These are phyloP conservation scores for Miscanthus lutarioriparius DNA, from an alignment of 176 grass and related monocot genomes.

Conservation along the genomic window DNA sequence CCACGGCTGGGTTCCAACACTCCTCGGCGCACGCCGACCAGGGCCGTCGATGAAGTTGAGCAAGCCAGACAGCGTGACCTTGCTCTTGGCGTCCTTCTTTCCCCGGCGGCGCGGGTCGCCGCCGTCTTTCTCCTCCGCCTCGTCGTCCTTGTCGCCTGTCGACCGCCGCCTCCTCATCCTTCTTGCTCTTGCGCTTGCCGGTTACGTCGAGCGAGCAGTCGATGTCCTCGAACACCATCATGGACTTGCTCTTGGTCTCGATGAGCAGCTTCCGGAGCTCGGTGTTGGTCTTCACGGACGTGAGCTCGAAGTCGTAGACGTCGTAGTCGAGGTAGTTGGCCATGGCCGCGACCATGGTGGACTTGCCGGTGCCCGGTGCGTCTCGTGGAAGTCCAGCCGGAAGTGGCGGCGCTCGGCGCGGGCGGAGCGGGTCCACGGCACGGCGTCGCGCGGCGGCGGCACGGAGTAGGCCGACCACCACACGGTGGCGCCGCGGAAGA, in stretches of 20 bases:
- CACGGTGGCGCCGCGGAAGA: not conserved
- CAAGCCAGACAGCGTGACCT: constrained; percentile 44
- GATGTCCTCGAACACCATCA: constrained; percentile 95
- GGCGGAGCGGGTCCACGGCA: not conserved
- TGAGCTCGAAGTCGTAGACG: constrained; percentile 48
- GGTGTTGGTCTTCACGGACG: constrained; percentile 42
- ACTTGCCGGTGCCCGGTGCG: constrained; percentile 44
- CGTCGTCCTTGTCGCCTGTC: not conserved
- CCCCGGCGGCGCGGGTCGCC: accelerated
- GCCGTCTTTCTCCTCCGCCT: too few relatives aligned
- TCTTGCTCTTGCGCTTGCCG: constrained; percentile 27
- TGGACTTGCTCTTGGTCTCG: constrained; percentile 45
- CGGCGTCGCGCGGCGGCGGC: not conserved
- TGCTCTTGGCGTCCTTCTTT: not conserved
- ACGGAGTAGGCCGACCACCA: constrained; percentile 6
- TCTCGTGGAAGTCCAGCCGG: constrained; percentile 22
- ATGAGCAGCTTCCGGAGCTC: constrained; percentile 56
- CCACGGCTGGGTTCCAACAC: too few relatives aligned
- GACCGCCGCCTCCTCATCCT: not conserved
- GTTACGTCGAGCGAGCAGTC: constrained; percentile 76
- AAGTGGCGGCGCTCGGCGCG: not conserved
- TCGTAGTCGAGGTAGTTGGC: constrained; percentile 45
- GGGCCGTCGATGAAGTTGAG: constrained; percentile 51
- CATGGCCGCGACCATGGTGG: constrained; percentile 45
- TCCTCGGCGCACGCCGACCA: constrained; percentile 54